These are phyloP conservation scores for Candida maris DNA, from an alignment of 805 yeast genomes.

Conservation along the genomic window DNA sequence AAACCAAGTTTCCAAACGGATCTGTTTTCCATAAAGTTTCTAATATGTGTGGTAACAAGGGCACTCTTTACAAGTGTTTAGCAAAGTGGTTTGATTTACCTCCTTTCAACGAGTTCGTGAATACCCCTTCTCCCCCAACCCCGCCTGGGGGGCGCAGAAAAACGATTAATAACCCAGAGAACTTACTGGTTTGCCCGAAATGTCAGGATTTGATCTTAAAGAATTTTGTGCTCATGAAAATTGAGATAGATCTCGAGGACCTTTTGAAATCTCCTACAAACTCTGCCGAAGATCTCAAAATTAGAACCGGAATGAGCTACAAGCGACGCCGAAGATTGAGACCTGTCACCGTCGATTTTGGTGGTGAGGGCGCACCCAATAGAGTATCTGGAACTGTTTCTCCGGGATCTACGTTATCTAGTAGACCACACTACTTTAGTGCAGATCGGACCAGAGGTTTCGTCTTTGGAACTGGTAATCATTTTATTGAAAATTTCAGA, in stretches of 20 bases:
- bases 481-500: slow-evolving; percentile 15
- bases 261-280: slow-evolving; percentile 18
- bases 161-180: slow-evolving; percentile 30
- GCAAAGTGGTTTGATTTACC: slow-evolving; percentile 36
- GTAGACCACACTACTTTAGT: slow-evolving; percentile 12
- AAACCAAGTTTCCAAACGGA: slow-evolving; percentile 28
- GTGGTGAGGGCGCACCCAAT: background rate
- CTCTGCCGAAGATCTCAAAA: slow-evolving; percentile 13
- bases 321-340: slow-evolving; percentile 28
- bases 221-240: slow-evolving; percentile 28
- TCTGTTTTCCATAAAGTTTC: slow-evolving; percentile 28
- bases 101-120: slow-evolving; percentile 32
- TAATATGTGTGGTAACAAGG: slow-evolving; percentile 24
- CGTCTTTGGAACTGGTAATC: slow-evolving; percentile 15
- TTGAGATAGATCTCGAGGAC: slow-evolving; percentile 30
- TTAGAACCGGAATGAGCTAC: slow-evolving; percentile 28
- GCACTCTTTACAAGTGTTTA: slow-evolving; percentile 25
- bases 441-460: slow-evolving; percentile 18
- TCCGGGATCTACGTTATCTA: slow-evolving; percentile 3
- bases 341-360: slow-evolving; percentile 6
- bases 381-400: slow-evolving; percentile 1
- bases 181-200: slow-evolving; percentile 28
- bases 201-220: slow-evolving; percentile 28
- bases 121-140: slow-evolving; percentile 33
- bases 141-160: slow-evolving; percentile 28